Evolutionary conservation across 1,284 basidiomycete genomes (phyloP), one percentile per base, ranked within the genome.

Genomic region (Wolfiporia cocos): DNA sequence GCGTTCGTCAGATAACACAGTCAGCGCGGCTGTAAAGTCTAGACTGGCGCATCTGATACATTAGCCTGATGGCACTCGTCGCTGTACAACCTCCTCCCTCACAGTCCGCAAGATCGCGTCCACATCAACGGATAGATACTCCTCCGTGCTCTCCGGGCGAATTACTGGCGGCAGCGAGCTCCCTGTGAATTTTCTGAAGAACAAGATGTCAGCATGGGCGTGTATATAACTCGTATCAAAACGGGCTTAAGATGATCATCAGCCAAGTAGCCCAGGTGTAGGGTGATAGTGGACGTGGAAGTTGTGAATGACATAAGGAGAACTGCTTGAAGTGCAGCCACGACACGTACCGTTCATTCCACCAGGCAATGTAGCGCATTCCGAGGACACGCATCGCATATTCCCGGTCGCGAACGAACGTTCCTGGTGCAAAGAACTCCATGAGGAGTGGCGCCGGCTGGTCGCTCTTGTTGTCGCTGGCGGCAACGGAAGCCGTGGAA

Each of bases 281-380:
- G n/a, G n/a, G n/a, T n/a, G n/a, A n/a, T n/a, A n/a, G n/a, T n/a
- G n/a, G n/a, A n/a, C 32, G 17, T 7, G 9, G 7, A 7, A 29
- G 7, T 29, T 9, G 9, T 14, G 26, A 7, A 29, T 29, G 26
- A 29, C 14, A 21, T 15, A 11, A 11, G 34, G 22, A 20, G 12
- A 20, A 11, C 19, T 23, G 20, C 17, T 19, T n/a, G n/a, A n/a
- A n/a, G n/a, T n/a, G n/a, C n/a, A n/a, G n/a, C n/a, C n/a, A n/a
- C n/a, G n/a, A n/a, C 4, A 6, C 61, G 39, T 53, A 86, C 76
- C 64, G 69, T 43, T 73, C 68, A 37, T 76, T 70, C 60, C 75
- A 75, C 87, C 86, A 91, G 19, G 86, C 85, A 30, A 85, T 66
- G 55, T 90, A 92, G 34, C 74, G 70, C 47, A 89, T 74, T 2